Evolutionary conservation across 345 rosid genomes (phyloP), one percentile per base, ranked within the genome.

Genomic region (Theobroma cacao): DNA sequence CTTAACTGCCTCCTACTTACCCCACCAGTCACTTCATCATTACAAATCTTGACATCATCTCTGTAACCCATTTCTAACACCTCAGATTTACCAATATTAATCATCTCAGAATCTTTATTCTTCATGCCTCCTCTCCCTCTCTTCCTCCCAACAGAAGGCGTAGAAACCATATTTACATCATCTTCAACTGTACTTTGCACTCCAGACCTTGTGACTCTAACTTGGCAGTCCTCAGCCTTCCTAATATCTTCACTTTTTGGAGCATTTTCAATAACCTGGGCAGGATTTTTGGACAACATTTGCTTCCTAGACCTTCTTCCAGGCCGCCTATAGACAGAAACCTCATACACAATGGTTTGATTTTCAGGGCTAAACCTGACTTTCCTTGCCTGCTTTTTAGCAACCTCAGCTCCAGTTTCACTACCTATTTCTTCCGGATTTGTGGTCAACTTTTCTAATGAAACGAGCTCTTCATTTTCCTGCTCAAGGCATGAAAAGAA

Each of bases 361-460:
- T 80, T 75, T 11, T 90, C 87, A 20, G 86, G 88, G 47, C 91
- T 90, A 65, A 94, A 94, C 60, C 82, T 88, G 5, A 91, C 98
- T 81, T 84, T 91, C 88, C 90, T 90, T 18, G 24, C 62, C 43
- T 71, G 31, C 31, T 18, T 76, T 50, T 20, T 81, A 45, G 28
- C 73, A 1, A 63, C 79, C 33, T 55, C 77, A 41, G 50, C 55
- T 24, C 53, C 78, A 13, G 38, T 73, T 71, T 77, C 84, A 1
- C 10, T 33, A 8, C 3, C 67, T 14, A 43, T 70, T 69, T 73
- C 83, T 4, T 13, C 80, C 0, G 50, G 30, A 72, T 13, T 38
- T 7, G 52, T 24, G 5, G 30, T 52, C 12, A 73, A 74, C 33
- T 50, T 24, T 17, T 30, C 75, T 12, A 12, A 47, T 10, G 79